Base-by-base conservation (phyloP, 176 grass and related monocot genomes). In the Cenchrus purpureus region DNA sequence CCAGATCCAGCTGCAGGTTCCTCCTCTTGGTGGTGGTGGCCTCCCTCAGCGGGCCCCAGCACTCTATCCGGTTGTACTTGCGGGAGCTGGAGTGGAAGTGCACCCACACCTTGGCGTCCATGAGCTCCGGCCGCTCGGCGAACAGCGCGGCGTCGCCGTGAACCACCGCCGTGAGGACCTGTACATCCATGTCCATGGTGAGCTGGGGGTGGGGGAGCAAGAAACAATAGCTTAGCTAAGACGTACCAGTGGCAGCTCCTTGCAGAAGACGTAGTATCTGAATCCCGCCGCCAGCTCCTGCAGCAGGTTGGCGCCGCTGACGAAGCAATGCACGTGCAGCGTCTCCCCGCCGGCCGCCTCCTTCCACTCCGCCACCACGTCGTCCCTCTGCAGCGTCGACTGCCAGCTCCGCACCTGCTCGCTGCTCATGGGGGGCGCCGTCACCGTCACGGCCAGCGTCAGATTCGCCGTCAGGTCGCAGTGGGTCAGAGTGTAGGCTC, bases 361-460 rank as follows among this genome's bases (percentile, higher is more conserved):
- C 91, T 98, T 98, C 95, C 95, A 95, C 83, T 98, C 95, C 9
- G 93, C 95, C 49, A 92, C 84, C 3, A 95, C 93, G 86, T 94
- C 96, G 78, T 98, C 93, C 55, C 83, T 85, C 72, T 91, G 80
- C 79, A 95, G 75, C 45, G 86, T 95, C 15, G 87, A 80, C 87
- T 89, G 82, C 92, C 95, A 89, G 70, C 78, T 81, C 48, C 84
- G 78, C 16, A 91, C 85, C 91, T 97, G 88, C 48, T 92, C 89
- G 70, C 62, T 75, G 68, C 73, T 89, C 70, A 92, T 95, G 67
- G 58, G 69, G 67, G 58, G 69, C 37, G 86, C 87, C 31, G 92
- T 92, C 25, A 98, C 87, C 31, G 92, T 92, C 25, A 98, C 87
- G 3, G 83, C 91, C 50, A 98, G 80, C 22, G 95, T 95, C 14